Conservation (phyloP, 2,329 filamentous ascomycete genomes). For the Gaeumannomyces sp. region DNA sequence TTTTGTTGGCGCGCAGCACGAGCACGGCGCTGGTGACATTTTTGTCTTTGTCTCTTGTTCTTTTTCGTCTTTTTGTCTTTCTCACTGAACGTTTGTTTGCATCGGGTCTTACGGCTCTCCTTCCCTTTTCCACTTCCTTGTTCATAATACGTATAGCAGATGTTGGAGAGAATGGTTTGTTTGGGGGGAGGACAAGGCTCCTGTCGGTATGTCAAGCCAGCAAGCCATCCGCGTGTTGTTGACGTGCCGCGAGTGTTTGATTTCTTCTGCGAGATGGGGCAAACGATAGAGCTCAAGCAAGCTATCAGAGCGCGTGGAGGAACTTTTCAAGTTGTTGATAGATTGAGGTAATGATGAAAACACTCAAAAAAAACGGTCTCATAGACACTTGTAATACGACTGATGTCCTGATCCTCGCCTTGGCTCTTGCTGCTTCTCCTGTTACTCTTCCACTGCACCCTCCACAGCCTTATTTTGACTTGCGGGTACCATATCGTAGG, state of each 20-base stretch:
- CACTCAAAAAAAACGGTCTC: too few relatives aligned
- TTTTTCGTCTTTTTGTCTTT: neutral
- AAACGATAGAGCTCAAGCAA: slow-evolving; percentile 5
- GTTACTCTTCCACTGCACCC: too few relatives aligned
- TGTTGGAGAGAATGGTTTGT: slow-evolving; percentile 4
- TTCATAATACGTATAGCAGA: slow-evolving; percentile 6
- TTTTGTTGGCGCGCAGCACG: slow-evolving; percentile 6
- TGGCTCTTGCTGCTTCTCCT: too few relatives aligned
- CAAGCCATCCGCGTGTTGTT: neutral
- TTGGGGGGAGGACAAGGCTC: neutral
- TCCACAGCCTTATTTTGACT: too few relatives aligned
- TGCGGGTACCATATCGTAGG: too few relatives aligned
- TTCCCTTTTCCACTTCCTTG: slow-evolving; percentile 7
- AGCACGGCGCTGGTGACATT: slow-evolving; percentile 2
- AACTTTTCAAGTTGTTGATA: slow-evolving; percentile 1
- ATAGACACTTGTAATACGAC: too few relatives aligned
- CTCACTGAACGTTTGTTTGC: slow-evolving; percentile 1
- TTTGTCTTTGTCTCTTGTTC: neutral
- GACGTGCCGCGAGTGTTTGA: slow-evolving; percentile 1
- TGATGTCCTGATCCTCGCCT: too few relatives aligned
- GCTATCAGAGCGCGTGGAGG: neutral
- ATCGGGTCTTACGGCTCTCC: slow-evolving; percentile 6
- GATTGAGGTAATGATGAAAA: slow-evolving; percentile 5
- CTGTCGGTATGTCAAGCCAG: neutral
- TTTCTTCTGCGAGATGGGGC: slow-evolving; percentile 2